phyloP scores from a whole-genome alignment of 495 filamentous ascomycete species.

The Trichoderma reesei region DNA sequence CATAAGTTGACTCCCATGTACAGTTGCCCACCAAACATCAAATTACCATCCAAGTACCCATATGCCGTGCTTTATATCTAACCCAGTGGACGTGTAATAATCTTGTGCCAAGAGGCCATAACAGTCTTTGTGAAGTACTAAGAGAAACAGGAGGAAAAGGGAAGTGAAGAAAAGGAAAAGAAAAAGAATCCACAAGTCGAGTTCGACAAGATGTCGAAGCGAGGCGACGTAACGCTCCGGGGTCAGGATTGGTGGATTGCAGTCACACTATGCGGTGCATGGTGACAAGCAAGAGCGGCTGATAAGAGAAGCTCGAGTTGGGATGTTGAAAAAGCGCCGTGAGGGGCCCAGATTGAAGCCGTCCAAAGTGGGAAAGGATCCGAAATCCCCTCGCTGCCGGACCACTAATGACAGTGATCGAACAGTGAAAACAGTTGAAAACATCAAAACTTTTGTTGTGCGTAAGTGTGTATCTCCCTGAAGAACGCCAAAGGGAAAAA shows the following conservation, averaged over 20 bases:
- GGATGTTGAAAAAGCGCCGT: conserved; percentile 1
- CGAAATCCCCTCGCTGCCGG: not conserved
- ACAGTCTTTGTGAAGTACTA: not conserved
- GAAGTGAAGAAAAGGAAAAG: not conserved
- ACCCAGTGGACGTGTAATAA: not conserved
- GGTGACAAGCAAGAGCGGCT: not conserved
- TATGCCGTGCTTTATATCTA: conserved; percentile 1
- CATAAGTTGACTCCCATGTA: not conserved
- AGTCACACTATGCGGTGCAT: not conserved
- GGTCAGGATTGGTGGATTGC: not conserved
- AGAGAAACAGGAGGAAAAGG: not conserved
- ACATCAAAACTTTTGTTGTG: conserved; percentile 3
- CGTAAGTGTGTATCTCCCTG: not conserved
- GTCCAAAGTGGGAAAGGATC: not conserved
- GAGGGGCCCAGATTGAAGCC: not conserved
- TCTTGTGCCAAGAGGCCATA: not conserved
- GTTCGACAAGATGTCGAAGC: not conserved
- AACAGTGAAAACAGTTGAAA: not conserved
- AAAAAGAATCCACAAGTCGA: not conserved
- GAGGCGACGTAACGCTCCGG: not conserved
- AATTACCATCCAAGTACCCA: not conserved
- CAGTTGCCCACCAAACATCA: not conserved
- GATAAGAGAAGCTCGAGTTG: not conserved
- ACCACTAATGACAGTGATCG: not conserved
- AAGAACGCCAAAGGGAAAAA: conserved; percentile 1